These are phyloP conservation scores for Podospora comata DNA, from an alignment of 495 filamentous ascomycete genomes.

Conservation along the genomic window DNA sequence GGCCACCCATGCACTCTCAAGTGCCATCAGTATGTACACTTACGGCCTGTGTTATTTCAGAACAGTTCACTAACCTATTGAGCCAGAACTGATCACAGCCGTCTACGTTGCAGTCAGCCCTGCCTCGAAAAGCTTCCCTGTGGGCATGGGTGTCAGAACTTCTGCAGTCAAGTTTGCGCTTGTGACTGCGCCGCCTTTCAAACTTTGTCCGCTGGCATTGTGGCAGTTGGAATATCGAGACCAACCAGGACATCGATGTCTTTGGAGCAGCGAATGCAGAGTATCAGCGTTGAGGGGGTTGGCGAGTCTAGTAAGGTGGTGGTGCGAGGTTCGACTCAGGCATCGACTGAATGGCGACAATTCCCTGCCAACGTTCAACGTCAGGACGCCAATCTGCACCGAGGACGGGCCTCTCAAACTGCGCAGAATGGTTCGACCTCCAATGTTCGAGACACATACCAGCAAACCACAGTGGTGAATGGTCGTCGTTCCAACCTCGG, in stretches of 20 bases:
- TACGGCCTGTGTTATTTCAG: background rate
- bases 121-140: slow-evolving; percentile 59
- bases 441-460: slow-evolving; percentile 17
- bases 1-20: slow-evolving; percentile 43
- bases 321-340: background rate
- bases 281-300: slow-evolving; percentile 5
- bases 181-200: slow-evolving; percentile 35
- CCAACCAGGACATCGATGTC: slow-evolving; percentile 2
- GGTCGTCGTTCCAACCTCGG: slow-evolving; percentile 12
- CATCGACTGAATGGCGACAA: background rate
- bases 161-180: slow-evolving; percentile 41
- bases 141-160: slow-evolving; percentile 53
- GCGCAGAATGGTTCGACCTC: background rate
- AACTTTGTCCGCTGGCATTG: background rate
- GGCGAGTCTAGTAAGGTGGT: background rate
- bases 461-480: slow-evolving; percentile 13
- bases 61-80: slow-evolving; percentile 30
- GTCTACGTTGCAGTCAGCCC: slow-evolving; percentile 62
- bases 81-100: slow-evolving; percentile 56
- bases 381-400: slow-evolving; percentile 6
- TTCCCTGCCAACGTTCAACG: background rate
- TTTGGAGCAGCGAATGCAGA: slow-evolving; percentile 15
- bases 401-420: background rate
- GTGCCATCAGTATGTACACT: slow-evolving; percentile 45
- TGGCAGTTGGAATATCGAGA: background rate